Evolutionary conservation across 345 rosid genomes (phyloP).

Genomic region (Anastatica hierochuntica): DNA sequence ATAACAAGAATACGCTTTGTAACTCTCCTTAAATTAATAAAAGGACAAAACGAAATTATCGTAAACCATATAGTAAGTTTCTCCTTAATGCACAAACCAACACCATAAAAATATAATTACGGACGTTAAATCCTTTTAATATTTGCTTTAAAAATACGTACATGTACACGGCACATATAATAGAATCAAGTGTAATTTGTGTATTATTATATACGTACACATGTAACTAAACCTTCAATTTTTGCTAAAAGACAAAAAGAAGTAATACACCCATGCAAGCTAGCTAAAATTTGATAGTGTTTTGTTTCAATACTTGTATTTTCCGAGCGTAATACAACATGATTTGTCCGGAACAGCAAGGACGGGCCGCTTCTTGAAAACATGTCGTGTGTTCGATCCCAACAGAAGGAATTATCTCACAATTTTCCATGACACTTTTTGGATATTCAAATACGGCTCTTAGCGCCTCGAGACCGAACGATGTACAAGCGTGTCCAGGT

Average conservation of each 20-base stretch:
- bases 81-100: slow-evolving; percentile 22
- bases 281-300: no score
- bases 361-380: no score
- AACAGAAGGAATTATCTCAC: no score
- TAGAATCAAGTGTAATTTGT: slow-evolving; percentile 13
- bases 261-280: not conserved
- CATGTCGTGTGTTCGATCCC: no score
- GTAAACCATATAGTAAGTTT: slow-evolving; percentile 8
- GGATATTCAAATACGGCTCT: no score
- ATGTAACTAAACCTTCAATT: slow-evolving; percentile 8
- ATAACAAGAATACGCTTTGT: no score
- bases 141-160: slow-evolving; percentile 10
- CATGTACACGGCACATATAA: slow-evolving; percentile 16
- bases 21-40: not conserved
- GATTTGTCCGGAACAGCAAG: no score
- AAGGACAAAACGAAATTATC: slow-evolving; percentile 13
- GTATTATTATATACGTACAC: slow-evolving; percentile 22
- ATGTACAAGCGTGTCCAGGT: no score
- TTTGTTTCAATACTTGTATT: no score
- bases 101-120: slow-evolving; percentile 6
- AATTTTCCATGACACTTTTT: no score
- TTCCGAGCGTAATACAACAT: no score
- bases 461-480: no score
- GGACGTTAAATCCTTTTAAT: slow-evolving; percentile 19
- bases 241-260: slow-evolving; percentile 18